These are phyloP conservation scores for Fusarium buxicola DNA, from an alignment of 2,329 filamentous ascomycete species.

Conservation along the genomic window DNA sequence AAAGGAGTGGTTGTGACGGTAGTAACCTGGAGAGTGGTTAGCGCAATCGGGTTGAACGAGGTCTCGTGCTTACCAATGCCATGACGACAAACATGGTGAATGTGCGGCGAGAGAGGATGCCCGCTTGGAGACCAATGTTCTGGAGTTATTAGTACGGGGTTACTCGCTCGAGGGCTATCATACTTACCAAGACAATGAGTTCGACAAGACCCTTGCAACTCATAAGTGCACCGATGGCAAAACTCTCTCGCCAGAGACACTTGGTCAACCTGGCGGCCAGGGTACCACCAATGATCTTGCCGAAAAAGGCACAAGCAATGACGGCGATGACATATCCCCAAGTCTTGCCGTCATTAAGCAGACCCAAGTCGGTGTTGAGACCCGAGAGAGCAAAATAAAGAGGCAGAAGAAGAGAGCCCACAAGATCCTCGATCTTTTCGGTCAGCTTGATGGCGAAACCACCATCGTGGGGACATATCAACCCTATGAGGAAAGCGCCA, in stretches of 20 bases:
- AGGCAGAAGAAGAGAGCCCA: slow-evolving; percentile 84
- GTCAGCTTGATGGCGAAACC: slow-evolving; percentile 92
- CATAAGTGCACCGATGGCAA: slow-evolving; percentile 91
- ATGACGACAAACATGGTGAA: slow-evolving; percentile 97
- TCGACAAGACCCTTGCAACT: slow-evolving; percentile 97
- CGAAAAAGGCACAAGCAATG: slow-evolving; percentile 82
- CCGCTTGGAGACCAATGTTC: slow-evolving; percentile 83
- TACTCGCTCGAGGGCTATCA: accelerated
- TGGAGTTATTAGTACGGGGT: slow-evolving; percentile 38
- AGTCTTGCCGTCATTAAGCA: slow-evolving; percentile 82
- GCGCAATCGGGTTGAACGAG: background rate
- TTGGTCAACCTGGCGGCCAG: slow-evolving; percentile 76
- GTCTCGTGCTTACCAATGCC: slow-evolving; percentile 68
- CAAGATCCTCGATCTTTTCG: slow-evolving; percentile 93
- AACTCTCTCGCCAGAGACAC: slow-evolving; percentile 89
- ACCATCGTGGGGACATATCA: slow-evolving; percentile 91
- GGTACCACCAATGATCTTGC: slow-evolving; percentile 86
- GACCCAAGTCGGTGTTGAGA: slow-evolving; percentile 85
- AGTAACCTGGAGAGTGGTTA: slow-evolving; percentile 62
- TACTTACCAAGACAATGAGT: slow-evolving; percentile 86
- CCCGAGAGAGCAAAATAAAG: slow-evolving; percentile 95
- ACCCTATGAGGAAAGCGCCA: slow-evolving; percentile 87
- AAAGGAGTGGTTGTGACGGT: slow-evolving; percentile 87
- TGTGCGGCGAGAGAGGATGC: slow-evolving; percentile 81
- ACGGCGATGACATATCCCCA: slow-evolving; percentile 94